These are phyloP conservation scores for Raffaelea deltoideospora DNA, from an alignment of 2,329 filamentous ascomycete genomes.

Conservation along the genomic window DNA sequence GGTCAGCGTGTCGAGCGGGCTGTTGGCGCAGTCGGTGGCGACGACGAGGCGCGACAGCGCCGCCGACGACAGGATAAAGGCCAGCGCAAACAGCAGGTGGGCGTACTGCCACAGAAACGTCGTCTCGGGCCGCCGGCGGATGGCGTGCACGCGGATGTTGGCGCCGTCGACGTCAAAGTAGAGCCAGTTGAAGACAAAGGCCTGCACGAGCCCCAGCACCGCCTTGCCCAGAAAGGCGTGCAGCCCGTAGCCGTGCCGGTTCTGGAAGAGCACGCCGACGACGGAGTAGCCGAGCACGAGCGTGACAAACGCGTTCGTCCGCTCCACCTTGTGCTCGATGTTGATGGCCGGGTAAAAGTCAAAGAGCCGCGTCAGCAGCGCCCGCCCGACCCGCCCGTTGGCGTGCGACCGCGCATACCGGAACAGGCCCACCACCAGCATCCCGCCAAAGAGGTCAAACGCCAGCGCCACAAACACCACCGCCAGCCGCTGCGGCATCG, in stretches of 20 bases:
- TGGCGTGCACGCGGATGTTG: conserved; percentile 44
- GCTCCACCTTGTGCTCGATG: conserved; percentile 51
- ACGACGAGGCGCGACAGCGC: conserved; percentile 44
- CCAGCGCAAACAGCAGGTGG: conserved; percentile 49
- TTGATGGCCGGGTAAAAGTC: conserved; percentile 48
- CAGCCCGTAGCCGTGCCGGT: conserved; percentile 30
- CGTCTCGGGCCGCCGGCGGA: conserved; percentile 25
- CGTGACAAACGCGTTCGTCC: conserved; percentile 49
- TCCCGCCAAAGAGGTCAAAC: conserved; percentile 34
- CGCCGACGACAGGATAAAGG: conserved; percentile 43
- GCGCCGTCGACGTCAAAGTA: conserved; percentile 48
- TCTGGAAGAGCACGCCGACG: conserved; percentile 45
- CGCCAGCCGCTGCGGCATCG: conserved; percentile 36
- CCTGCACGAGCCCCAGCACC: conserved; percentile 39
- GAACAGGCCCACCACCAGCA: conserved; percentile 25
- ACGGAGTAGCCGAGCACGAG: conserved; percentile 51
- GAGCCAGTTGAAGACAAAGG: conserved; percentile 45
- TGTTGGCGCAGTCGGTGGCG: conserved; percentile 34
- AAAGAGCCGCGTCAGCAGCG: conserved; percentile 23
- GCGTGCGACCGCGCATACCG: conserved; percentile 11
- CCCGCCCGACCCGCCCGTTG: conserved; percentile 9
- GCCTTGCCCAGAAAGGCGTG: conserved; percentile 49
- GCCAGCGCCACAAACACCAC: conserved; percentile 40
- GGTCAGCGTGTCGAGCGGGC: conserved; percentile 32
- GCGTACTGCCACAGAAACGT: conserved; percentile 38